These are phyloP conservation scores for Syncephalis plumigaleata DNA, from an alignment of 371 early-diverging fungal genomes.

Conservation along the genomic window DNA sequence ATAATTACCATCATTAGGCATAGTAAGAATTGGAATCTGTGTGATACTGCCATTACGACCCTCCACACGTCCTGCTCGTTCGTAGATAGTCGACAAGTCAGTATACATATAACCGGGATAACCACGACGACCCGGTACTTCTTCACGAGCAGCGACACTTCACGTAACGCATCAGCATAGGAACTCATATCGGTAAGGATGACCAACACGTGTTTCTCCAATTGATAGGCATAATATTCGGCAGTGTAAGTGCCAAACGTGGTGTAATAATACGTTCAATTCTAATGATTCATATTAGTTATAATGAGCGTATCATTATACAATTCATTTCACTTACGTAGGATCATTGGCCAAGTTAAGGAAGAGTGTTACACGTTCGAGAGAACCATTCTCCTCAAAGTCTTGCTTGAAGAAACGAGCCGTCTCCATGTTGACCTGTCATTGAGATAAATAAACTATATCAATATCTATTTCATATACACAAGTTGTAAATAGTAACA, in stretches of 20 bases:
- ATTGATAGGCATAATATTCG: slow-evolving; percentile 99
- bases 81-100: slow-evolving; percentile 99
- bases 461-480: not conserved
- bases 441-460: not conserved
- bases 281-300: slow-evolving; percentile 10
- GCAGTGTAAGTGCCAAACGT: slow-evolving; percentile 99
- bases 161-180: slow-evolving; percentile 99
- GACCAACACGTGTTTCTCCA: slow-evolving; percentile 99
- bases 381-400: slow-evolving; percentile 99
- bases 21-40: slow-evolving; percentile 99
- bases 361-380: slow-evolving; percentile 98
- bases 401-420: slow-evolving; percentile 99
- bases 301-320: not conserved
- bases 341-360: slow-evolving; percentile 99
- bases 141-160: slow-evolving; percentile 99
- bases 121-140: slow-evolving; percentile 99
- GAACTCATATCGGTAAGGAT: slow-evolving; percentile 99
- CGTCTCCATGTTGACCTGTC: slow-evolving; percentile 94
- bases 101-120: slow-evolving; percentile 99
- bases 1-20: slow-evolving; percentile 97
- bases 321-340: slow-evolving; percentile 45
- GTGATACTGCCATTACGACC: slow-evolving; percentile 99
- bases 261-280: slow-evolving; percentile 99
- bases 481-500: not conserved
- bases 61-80: slow-evolving; percentile 99